Evolutionary conservation across 192 early-diverging fungal species (phyloP).

Genomic region (Entomortierella lignicola): DNA sequence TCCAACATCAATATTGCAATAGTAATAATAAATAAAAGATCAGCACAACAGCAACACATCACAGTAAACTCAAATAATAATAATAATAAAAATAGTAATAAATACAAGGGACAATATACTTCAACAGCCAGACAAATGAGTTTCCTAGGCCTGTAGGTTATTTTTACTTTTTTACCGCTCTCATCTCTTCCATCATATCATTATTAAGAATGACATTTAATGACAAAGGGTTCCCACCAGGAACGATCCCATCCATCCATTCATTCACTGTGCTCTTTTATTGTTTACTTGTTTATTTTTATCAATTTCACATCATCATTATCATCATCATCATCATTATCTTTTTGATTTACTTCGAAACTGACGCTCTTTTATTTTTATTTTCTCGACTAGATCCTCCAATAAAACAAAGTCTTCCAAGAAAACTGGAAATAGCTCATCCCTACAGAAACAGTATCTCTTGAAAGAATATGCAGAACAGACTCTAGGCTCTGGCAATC

Average conservation of each 20-base stretch:
- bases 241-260: background rate
- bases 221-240: too few species aligned
- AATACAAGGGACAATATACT: background rate
- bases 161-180: conserved; percentile 22
- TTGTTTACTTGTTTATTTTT: too few species aligned
- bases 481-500: conserved; percentile 83
- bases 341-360: background rate
- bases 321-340: too few species aligned
- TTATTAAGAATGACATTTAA: too few species aligned
- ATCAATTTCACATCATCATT: too few species aligned
- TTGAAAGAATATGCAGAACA: conserved; percentile 71
- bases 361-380: too few species aligned
- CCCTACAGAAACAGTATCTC: conserved; percentile 70
- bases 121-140: conserved; percentile 34
- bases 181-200: background rate
- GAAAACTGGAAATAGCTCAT: conserved; percentile 60
- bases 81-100: background rate
- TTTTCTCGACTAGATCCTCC: conserved; percentile 11
- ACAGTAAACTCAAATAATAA: too few species aligned
- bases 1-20: too few species aligned
- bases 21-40: too few species aligned
- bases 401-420: conserved; percentile 72
- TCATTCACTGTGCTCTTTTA: too few species aligned
- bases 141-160: conserved; percentile 52
- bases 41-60: too few species aligned